These are phyloP conservation scores for Kodamaea sp. DNA, from an alignment of 1,139 yeast genomes.

Conservation along the genomic window DNA sequence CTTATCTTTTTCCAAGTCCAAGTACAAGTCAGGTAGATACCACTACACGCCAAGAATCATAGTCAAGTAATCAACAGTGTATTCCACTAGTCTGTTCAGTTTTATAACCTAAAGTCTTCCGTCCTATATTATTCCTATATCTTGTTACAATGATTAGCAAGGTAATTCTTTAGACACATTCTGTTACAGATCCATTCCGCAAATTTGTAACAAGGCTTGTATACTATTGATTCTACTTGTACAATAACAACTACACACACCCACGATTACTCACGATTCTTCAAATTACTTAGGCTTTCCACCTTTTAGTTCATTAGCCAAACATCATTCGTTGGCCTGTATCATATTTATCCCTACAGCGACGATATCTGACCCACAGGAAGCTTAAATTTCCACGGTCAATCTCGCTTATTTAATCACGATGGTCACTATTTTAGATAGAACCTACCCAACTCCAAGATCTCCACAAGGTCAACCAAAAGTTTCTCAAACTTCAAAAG, in stretches of 20 bases:
- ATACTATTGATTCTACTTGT: no score
- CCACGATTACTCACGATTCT: background rate
- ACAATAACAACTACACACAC: no score
- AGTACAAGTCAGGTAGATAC: background rate
- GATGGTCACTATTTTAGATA: slow-evolving; percentile 20
- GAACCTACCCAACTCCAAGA: slow-evolving; percentile 9
- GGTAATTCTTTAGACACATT: background rate
- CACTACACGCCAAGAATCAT: background rate
- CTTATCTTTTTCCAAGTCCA: background rate
- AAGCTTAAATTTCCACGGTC: slow-evolving; percentile 11
- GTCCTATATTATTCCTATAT: background rate
- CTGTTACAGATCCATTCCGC: background rate
- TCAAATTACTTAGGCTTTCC: background rate
- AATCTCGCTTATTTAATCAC: slow-evolving; percentile 4
- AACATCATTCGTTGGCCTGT: background rate
- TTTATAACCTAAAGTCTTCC: background rate
- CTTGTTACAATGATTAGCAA: background rate
- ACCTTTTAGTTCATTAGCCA: no score
- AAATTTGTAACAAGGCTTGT: background rate
- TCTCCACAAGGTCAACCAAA: background rate
- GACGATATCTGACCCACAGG: slow-evolving; percentile 1
- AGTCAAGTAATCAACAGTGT: background rate
- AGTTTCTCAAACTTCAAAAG: slow-evolving; percentile 5
- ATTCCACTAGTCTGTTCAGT: background rate
- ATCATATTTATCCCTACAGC: background rate